These are phyloP conservation scores for Xylaria sp. DNA, from an alignment of 2,329 filamentous ascomycete species.

Conservation along the genomic window DNA sequence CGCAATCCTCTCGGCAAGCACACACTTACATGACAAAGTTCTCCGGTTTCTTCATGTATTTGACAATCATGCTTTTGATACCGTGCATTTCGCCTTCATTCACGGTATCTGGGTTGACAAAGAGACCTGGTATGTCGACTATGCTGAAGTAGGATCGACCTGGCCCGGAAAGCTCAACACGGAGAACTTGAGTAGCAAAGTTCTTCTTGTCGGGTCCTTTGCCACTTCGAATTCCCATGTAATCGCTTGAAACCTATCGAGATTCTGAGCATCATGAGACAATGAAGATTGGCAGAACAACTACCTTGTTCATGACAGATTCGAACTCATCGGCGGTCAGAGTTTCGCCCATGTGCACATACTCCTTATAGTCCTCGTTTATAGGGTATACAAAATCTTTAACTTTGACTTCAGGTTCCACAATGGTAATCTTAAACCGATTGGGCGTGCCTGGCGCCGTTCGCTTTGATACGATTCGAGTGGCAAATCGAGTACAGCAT, in stretches of 20 bases:
- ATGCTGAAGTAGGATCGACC: conserved; percentile 53
- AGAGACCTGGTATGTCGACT: conserved; percentile 52
- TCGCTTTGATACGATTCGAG: conserved; percentile 43
- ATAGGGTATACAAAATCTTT: conserved; percentile 40
- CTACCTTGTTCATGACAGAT: conserved; percentile 49
- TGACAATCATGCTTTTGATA: conserved; percentile 49
- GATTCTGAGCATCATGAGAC: background rate
- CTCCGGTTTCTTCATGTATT: conserved; percentile 52
- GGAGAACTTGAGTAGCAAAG: conserved; percentile 53
- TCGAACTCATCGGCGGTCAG: conserved; percentile 49
- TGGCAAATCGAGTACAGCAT: conserved; percentile 46
- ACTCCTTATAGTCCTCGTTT: conserved; percentile 40
- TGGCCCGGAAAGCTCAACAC: conserved; percentile 53
- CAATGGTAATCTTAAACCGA: conserved; percentile 50
- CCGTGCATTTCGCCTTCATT: conserved; percentile 48
- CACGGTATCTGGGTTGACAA: conserved; percentile 43
- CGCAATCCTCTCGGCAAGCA: background rate
- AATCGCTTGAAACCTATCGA: conserved; percentile 45
- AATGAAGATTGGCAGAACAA: background rate
- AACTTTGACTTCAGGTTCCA: conserved; percentile 43
- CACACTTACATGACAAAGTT: conserved; percentile 54
- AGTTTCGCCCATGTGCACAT: conserved; percentile 39
- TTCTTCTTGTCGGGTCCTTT: conserved; percentile 46
- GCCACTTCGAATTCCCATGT: conserved; percentile 49
- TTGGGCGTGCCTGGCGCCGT: conserved; percentile 47